These are phyloP conservation scores for Russula earlei DNA, from an alignment of 768 basidiomycete species.

Conservation along the genomic window DNA sequence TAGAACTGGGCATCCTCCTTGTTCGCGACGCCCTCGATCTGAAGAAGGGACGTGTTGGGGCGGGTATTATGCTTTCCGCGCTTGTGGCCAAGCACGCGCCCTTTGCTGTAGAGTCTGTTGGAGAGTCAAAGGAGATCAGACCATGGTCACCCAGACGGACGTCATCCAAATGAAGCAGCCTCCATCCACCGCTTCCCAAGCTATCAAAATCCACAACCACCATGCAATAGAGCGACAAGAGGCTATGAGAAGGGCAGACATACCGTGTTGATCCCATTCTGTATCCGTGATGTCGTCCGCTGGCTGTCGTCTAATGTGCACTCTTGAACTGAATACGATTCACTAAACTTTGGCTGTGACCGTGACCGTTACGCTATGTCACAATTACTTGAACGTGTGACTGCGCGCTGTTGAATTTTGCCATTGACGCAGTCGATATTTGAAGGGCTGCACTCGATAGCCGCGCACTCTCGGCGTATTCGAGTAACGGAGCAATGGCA, in stretches of 20 bases:
- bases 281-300: slow-evolving; percentile 28
- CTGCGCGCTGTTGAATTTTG: neutral
- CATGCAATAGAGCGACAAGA: slow-evolving; percentile 3
- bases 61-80: slow-evolving; percentile 94
- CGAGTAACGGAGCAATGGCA: slow-evolving; percentile 62
- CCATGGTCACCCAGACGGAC: neutral
- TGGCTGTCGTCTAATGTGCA: slow-evolving; percentile 22
- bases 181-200: slow-evolving; percentile 39
- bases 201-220: slow-evolving; percentile 20
- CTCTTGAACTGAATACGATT: too few relatives aligned
- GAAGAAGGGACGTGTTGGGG: slow-evolving; percentile 92
- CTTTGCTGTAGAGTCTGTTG: slow-evolving; percentile 89
- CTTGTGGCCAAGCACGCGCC: slow-evolving; percentile 96
- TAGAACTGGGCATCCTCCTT: slow-evolving; percentile 97
- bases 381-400: neutral
- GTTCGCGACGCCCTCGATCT: slow-evolving; percentile 91
- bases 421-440: slow-evolving; percentile 37
- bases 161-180: slow-evolving; percentile 20
- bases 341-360: slow-evolving; percentile 13
- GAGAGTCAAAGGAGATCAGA: slow-evolving; percentile 14
- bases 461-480: slow-evolving; percentile 28
- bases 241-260: slow-evolving; percentile 25
- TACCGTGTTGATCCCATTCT: slow-evolving; percentile 80
- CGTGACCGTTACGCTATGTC: slow-evolving; percentile 1
- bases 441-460: slow-evolving; percentile 38